These are phyloP conservation scores for Phytophthora cryptogea DNA, from an alignment of 352 stramenopile genomes.

Conservation along the genomic window DNA sequence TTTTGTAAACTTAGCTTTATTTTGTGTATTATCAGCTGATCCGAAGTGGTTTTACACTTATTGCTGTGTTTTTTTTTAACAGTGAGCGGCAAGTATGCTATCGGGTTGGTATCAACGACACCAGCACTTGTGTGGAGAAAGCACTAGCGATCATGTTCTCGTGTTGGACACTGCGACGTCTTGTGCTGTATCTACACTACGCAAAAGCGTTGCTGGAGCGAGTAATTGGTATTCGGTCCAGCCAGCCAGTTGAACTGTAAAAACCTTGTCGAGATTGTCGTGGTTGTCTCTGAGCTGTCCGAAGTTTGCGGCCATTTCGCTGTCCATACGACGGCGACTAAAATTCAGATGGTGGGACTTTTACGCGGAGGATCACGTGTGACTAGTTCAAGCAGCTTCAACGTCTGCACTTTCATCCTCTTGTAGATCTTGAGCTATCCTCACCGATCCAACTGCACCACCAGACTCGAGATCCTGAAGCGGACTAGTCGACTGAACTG, in stretches of 20 bases:
- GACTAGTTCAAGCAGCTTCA: constrained; percentile 14
- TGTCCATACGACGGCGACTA: constrained; percentile 9
- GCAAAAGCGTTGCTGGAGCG: not conserved
- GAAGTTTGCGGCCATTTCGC: not conserved
- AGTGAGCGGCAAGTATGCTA: no score
- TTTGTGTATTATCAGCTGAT: no score
- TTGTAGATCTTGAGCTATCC: constrained; percentile 23
- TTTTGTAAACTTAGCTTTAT: no score
- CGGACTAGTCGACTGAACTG: not conserved
- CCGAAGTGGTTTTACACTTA: no score
- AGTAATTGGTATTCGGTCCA: not conserved
- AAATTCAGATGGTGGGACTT: constrained; percentile 11
- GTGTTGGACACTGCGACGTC: not conserved
- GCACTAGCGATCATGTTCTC: not conserved
- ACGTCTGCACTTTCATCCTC: constrained; percentile 6
- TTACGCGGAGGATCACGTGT: constrained; percentile 10
- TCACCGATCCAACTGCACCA: constrained; percentile 24
- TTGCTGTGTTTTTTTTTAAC: no score
- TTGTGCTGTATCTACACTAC: not conserved
- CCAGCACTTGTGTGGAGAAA: no score
- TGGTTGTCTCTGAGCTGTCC: not conserved
- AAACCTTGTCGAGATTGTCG: not conserved
- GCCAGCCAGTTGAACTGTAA: not conserved
- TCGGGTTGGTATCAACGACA: no score
- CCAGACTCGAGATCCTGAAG: constrained; percentile 18